Conservation (phyloP, 164 flowering plant genomes). For the Cinnamomum micranthum region DNA sequence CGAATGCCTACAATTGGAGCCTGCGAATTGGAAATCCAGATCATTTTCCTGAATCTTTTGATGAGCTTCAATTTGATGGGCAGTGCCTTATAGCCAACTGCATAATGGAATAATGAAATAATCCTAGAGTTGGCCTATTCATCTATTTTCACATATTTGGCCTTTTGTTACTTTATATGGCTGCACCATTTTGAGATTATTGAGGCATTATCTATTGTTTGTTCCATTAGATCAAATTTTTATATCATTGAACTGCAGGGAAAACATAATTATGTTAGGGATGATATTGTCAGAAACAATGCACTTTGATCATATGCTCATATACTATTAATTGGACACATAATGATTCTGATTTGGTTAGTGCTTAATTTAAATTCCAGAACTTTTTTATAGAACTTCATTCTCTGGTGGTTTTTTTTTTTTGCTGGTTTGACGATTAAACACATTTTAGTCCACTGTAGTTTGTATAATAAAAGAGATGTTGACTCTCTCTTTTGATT, state of each 20-base stretch:
- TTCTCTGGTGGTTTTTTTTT: too few relatives aligned
- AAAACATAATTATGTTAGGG: neutral
- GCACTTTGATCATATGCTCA: neutral
- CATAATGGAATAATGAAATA: too few relatives aligned
- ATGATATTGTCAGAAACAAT: neutral
- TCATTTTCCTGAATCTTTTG: neutral
- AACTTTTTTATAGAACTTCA: neutral
- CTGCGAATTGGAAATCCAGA: neutral
- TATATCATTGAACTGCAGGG: too few relatives aligned
- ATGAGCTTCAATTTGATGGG: neutral
- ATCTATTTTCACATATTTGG: too few relatives aligned
- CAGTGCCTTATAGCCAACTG: neutral
- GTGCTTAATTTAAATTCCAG: neutral
- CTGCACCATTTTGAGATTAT: neutral
- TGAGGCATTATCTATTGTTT: neutral
- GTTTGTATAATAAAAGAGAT: neutral
- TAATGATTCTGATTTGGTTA: neutral
- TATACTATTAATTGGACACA: neutral
- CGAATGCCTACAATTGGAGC: neutral
- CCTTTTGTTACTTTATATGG: too few relatives aligned
- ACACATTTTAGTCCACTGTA: neutral
- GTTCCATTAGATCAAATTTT: too few relatives aligned
- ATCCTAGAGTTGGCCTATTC: too few relatives aligned
- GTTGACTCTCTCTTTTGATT: neutral
- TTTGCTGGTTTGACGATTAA: neutral